phyloP scores from a whole-genome alignment of 768 basidiomycete species.

The Coprinellus micaceus region DNA sequence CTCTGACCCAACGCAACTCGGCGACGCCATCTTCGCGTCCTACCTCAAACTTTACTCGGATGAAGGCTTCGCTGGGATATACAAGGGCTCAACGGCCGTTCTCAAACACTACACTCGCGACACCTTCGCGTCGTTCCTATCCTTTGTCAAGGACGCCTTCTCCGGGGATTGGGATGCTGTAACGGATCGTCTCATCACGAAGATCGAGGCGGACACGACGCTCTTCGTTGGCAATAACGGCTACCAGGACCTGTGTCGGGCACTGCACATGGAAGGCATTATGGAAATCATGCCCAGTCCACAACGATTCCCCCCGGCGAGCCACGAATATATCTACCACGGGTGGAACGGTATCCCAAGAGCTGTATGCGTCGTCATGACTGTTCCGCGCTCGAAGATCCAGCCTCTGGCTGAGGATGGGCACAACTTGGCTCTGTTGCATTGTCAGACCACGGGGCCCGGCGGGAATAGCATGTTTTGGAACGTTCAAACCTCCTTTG shows the following conservation, averaged over 20 bases:
- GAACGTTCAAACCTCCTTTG: slow-evolving; percentile 30
- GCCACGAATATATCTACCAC: slow-evolving; percentile 16
- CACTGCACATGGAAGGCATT: slow-evolving; percentile 38
- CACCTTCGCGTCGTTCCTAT: slow-evolving; percentile 44
- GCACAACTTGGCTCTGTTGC: slow-evolving; percentile 25
- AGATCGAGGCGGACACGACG: slow-evolving; percentile 19
- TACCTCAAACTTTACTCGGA: slow-evolving; percentile 43
- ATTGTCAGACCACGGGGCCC: slow-evolving; percentile 24
- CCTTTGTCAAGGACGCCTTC: slow-evolving; percentile 29
- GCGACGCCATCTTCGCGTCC: slow-evolving; percentile 35
- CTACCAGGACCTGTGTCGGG: slow-evolving; percentile 46
- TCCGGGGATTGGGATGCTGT: slow-evolving; percentile 40
- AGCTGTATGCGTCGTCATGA: slow-evolving; percentile 31
- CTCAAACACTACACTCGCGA: slow-evolving; percentile 41
- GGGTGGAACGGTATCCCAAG: slow-evolving; percentile 29
- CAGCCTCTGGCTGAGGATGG: slow-evolving; percentile 17
- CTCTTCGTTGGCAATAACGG: slow-evolving; percentile 25
- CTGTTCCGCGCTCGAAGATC: slow-evolving; percentile 31
- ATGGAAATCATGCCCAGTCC: slow-evolving; percentile 16
- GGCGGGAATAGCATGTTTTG: slow-evolving; percentile 29
- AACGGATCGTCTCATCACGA: slow-evolving; percentile 31
- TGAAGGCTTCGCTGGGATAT: slow-evolving; percentile 26
- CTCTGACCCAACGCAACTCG: slow-evolving; percentile 24
- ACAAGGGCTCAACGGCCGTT: background rate
- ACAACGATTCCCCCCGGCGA: background rate